Percentiles rank a stretch among this genome's conserved stretches.
These are phyloP conservation scores for Lineolata rhizophorae DNA, from an alignment of 495 filamentous ascomycete genomes.

Conservation along the genomic window DNA sequence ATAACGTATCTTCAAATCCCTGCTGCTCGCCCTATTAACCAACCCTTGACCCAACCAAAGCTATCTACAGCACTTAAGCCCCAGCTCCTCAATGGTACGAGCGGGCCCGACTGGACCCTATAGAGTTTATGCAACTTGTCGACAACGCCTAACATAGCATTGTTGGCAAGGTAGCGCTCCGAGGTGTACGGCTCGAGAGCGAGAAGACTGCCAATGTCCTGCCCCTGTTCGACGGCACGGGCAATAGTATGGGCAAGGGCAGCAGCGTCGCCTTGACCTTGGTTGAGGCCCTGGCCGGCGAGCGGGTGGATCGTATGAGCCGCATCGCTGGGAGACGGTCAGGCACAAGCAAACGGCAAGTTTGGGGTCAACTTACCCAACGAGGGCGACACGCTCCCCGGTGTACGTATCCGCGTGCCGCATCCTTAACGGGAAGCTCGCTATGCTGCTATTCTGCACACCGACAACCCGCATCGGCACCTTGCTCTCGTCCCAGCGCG, in stretches of 20 bases:
- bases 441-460: constrained; percentile 62
- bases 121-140: constrained; percentile 94
- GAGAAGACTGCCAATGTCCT: constrained; percentile 47
- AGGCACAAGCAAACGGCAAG: background rate
- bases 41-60: constrained; percentile 57
- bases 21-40: constrained; percentile 79
- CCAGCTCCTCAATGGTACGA: constrained; percentile 54
- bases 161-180: constrained; percentile 62
- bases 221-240: constrained; percentile 57
- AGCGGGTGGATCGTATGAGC: constrained; percentile 90
- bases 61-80: constrained; percentile 59
- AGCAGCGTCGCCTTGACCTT: constrained; percentile 71
- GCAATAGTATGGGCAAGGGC: constrained; percentile 50
- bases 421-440: constrained; percentile 77
- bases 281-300: constrained; percentile 86
- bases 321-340: constrained; percentile 32
- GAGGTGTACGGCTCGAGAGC: constrained; percentile 57
- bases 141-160: constrained; percentile 67
- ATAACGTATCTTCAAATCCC: too few relatives aligned
- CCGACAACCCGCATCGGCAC: constrained; percentile 36
- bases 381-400: constrained; percentile 63
- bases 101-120: constrained; percentile 45
- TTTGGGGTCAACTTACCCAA: constrained; percentile 25
- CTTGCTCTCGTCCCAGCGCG: constrained; percentile 20
- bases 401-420: constrained; percentile 85